Evolutionary conservation across 495 filamentous ascomycete species (phyloP), one percentile per base, ranked within the genome.

Genomic region (Penicillium lagena): DNA sequence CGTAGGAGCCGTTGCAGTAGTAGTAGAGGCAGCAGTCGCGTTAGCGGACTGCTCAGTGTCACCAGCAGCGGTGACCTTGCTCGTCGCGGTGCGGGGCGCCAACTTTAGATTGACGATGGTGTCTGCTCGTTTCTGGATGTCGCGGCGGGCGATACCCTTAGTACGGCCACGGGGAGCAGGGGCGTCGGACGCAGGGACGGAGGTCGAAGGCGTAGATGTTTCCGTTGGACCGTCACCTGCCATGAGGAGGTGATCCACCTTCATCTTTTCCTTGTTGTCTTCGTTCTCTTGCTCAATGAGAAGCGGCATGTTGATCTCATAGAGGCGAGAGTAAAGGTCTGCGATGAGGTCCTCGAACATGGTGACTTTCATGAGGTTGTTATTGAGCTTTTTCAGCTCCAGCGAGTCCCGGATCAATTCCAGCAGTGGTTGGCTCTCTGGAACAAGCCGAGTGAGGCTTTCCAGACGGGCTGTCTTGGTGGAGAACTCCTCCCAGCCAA

Each of bases 361-460:
- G 2, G 81, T 78, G 6, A 83, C 78, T 57, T 90, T 95, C 81
- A 90, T 91, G 8, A 93, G 75, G 41, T 81, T 82, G 37, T 80
- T 80, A 60, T 96, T 96, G 34, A 91, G 75, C 51, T 87, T 90
- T 57, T 95, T 95, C n/a, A 97, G 67, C 55, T 97, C 91, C 38
- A 87, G 72, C 7, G 81, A 81, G 43, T 99, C 94, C 40, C 88
- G 80, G 31, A 99, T 71, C 6, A 89, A 76, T 49, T 85, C 85
- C 2, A 96, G 70, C 12, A 73, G 58, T 1, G 60, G 50, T 7
- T 56, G 49, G 42, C 59, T 71, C 8, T 67, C 70, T 1, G 61
- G 58, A 1, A 63, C 50, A 1, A 70, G 59, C n/a, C 79, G 62
- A 30, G 58, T 51, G 55, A 79, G 73, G 12, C 52, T 56, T 47